phyloP scores from a whole-genome alignment of 1,284 basidiomycete species.

The Ganoderma sp. region DNA sequence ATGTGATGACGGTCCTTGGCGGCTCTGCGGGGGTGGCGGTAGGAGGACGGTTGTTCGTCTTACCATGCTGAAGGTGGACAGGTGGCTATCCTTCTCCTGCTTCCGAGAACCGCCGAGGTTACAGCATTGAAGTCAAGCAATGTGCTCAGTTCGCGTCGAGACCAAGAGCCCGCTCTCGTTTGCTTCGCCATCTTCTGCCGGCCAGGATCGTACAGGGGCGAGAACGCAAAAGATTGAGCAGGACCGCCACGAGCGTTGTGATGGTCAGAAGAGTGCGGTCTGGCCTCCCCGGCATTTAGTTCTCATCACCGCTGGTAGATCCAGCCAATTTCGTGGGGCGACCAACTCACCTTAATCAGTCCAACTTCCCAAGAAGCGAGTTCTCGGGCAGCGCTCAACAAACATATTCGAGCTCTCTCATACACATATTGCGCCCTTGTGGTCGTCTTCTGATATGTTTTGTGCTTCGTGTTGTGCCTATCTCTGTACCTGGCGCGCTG shows the following conservation, averaged over 20 bases:
- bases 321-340: too few relatives aligned
- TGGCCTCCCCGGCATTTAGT: neutral
- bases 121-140: neutral
- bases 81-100: neutral
- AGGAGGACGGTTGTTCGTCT: conserved; percentile 12
- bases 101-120: neutral
- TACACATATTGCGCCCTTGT: neutral
- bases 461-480: neutral
- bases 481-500: neutral
- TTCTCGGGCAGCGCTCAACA: too few relatives aligned
- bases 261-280: conserved; percentile 31
- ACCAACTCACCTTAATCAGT: too few relatives aligned
- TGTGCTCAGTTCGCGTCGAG: conserved; percentile 8
- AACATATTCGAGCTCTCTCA: too few relatives aligned
- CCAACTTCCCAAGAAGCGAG: too few relatives aligned
- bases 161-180: conserved; percentile 2
- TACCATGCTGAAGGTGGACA: neutral
- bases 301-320: neutral
- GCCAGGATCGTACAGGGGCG: conserved; percentile 24
- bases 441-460: neutral
- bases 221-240: conserved; percentile 34
- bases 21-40: neutral
- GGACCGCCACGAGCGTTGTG: conserved; percentile 32
- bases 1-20: conserved; percentile 12
- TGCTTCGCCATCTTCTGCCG: conserved; percentile 11